Base-by-base conservation (phyloP, 2,329 filamentous ascomycete genomes). In the Exophiala alcalophila region DNA sequence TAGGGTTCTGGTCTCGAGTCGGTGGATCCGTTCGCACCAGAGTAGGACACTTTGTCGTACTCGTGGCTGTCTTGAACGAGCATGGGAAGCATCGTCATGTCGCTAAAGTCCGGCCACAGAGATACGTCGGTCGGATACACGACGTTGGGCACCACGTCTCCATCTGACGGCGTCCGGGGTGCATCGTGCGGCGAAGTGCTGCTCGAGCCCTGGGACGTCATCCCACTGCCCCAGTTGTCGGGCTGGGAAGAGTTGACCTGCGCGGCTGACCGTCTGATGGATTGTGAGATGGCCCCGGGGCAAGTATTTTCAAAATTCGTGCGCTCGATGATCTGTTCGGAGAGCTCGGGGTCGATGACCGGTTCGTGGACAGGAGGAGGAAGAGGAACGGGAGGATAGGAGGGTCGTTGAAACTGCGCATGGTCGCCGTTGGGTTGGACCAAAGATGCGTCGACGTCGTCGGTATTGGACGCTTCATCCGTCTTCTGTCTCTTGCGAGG, bases 41-140 rank as follows among this genome's bases (percentile, higher is more conserved):
- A 16, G 11, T 25, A 24, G n/a, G 25, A 24, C 8, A 19, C 20
- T 23, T 39, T 33, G 3, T 51, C 44, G 7, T 42, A 16, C 16
- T 40, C 42, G 23, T 44, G 38, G 20, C 34, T 49, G 31, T 51
- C 47, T 38, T 48, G 42, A 5, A 54, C 42, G 16, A 44, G 32
- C 38, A 55, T 43, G 1, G 54, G 50, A 3, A 56, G 40, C 42
- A 44, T 40, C n/a, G 49, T 45, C 44, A 55, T 44, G 6, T 61
- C 61, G 5, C 63, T 61, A 37, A 68, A 69, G 40, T 69, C 65
- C 6, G 66, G 66, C 66, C 66, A 69, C 16, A 60, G 60, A 26
- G 60, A 11, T 49, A 56, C 25, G 60, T 65, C 50, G 49, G 51
- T 16, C 49, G 56, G 26, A 62, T 54, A 38, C 57, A 57, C 19